Base-by-base conservation (phyloP, 1,139 yeast genomes). In the Debaryomyces coudertii region DNA sequence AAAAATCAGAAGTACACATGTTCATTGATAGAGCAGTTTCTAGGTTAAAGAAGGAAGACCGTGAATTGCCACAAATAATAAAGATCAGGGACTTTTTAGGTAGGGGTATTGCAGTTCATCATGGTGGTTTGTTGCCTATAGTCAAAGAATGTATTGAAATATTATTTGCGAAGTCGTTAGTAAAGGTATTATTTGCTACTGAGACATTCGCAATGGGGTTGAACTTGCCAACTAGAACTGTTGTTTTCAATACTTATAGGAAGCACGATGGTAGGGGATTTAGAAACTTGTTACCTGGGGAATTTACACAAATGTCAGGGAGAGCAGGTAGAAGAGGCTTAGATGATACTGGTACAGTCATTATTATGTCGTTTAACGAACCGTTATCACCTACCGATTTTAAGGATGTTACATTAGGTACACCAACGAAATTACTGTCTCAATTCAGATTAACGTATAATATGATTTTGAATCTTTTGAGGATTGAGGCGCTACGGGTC, bases 131-230 rank as follows among this genome's bases (percentile, higher is more conserved):
- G 46, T 71, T 93, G 48, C 99, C 99, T 0, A 93, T 93, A 47
- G 95, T 93, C 35, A 93, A 93, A 58, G 99, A 93, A 63, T 86
- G 92, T 45, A 93, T 93, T 56, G 99, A 93, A 66, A 92, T 93
- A 47, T 69, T 93, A 40, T 93, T 93, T 69, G 85, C 97, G 0
- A 85, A 81, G 57, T 83, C 96, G 0, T 75, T 93, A 44, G 89
- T 93, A 35, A 92, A 90, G 63, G 95, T 92, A 0, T 73, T 93
- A 43, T 93, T 93, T 71, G 99, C 99, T 0, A 93, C 99, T 0
- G 99, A 93, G 66, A 93, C 99, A 0, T 93, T 93, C 71, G 96
- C 99, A 2, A 95, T 93, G 92, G 99, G 99, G 9, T 79, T 93
- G 59, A 93, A 93, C 63, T 80, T 93, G 72, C 99, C 99, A 22